These are phyloP conservation scores for Podospora pseudopauciseta DNA, from an alignment of 495 filamentous ascomycete species.

Conservation along the genomic window DNA sequence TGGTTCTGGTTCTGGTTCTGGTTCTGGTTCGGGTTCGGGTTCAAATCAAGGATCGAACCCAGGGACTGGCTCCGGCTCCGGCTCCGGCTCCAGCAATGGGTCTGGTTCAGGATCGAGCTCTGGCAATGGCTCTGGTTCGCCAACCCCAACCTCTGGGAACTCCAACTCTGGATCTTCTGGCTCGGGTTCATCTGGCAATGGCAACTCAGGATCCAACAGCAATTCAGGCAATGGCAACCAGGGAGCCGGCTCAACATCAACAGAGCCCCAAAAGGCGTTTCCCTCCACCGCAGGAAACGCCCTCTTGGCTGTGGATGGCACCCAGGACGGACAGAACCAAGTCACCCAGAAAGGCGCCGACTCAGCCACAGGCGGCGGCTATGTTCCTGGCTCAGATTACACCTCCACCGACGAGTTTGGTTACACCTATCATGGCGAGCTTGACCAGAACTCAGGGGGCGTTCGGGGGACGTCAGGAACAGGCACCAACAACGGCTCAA, in stretches of 20 bases:
- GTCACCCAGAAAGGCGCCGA: neutral
- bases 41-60: constrained; percentile 6
- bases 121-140: neutral
- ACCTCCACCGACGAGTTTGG: neutral
- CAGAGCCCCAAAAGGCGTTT: neutral
- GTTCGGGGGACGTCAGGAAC: neutral
- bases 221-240: neutral
- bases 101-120: neutral
- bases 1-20: constrained; percentile 6
- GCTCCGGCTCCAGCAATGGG: constrained; percentile 12
- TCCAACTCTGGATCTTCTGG: constrained; percentile 1
- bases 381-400: neutral
- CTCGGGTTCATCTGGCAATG: neutral
- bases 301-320: neutral
- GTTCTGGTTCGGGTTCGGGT: constrained; percentile 16
- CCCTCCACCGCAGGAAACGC: neutral
- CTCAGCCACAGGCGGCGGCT: neutral
- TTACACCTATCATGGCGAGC: neutral
- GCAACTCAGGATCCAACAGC: neutral
- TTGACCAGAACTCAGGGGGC: neutral
- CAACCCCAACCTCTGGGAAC: neutral
- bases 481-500: neutral
- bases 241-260: neutral
- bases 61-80: constrained; percentile 9
- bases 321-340: neutral